Conservation (phyloP, 139 green algal genomes). For the Bryopsis sp. region DNA sequence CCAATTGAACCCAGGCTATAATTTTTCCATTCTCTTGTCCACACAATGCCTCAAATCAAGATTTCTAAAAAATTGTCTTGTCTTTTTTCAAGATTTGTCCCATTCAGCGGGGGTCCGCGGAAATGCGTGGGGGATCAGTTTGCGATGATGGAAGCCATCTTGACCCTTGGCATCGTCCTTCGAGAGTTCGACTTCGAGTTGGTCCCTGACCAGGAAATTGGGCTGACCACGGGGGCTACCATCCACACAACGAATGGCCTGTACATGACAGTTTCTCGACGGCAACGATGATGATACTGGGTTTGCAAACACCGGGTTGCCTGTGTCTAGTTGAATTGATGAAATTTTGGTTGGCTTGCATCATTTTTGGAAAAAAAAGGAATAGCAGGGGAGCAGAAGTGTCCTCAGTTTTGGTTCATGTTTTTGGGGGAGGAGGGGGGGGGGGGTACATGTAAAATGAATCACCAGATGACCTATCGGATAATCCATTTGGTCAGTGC, state of each 20-base stretch:
- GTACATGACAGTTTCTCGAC: constrained; percentile 57
- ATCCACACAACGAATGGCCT: constrained; percentile 87
- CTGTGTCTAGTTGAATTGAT: constrained; percentile 8
- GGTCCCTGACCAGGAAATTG: constrained; percentile 69
- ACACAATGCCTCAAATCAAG: neutral
- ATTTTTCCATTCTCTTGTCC: neutral
- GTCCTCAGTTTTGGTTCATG: too few relatives aligned
- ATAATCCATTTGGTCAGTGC: too few relatives aligned
- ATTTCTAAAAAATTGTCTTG: neutral
- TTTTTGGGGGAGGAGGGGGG: too few relatives aligned
- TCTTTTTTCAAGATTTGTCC: constrained; percentile 43
- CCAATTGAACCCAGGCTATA: neutral
- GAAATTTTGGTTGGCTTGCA: too few relatives aligned
- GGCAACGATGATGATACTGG: too few relatives aligned
- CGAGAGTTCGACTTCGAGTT: constrained; percentile 69
- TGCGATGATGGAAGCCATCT: constrained; percentile 85
- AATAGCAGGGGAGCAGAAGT: too few relatives aligned
- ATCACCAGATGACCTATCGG: too few relatives aligned
- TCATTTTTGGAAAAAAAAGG: too few relatives aligned
- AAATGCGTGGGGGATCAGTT: constrained; percentile 98
- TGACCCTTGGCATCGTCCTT: constrained; percentile 73
- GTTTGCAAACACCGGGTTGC: too few relatives aligned
- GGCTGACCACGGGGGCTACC: constrained; percentile 93
- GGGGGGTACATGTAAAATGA: too few relatives aligned
- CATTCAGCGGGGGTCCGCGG: constrained; percentile 76